A percentile compares a stretch with the other conserved stretches of the same genome.
Conservation (phyloP, 192 early-diverging fungal species). For the Coemansia biformis region DNA sequence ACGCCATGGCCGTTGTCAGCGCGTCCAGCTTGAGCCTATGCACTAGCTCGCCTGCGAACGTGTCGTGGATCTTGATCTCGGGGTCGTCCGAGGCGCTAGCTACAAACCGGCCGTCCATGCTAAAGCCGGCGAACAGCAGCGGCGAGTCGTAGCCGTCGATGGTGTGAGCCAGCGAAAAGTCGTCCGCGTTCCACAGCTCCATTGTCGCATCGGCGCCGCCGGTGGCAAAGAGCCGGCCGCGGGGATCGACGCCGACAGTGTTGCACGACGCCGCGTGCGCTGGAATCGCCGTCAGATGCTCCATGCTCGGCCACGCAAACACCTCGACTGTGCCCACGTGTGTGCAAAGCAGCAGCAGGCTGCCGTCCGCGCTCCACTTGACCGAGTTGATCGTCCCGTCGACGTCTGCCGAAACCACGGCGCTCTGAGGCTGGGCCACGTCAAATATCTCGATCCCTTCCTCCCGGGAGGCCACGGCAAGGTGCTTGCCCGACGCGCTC, state of each 20-base stretch:
- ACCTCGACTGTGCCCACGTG: slow-evolving; percentile 34
- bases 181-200: slow-evolving; percentile 26
- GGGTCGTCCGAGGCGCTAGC: slow-evolving; percentile 40
- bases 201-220: slow-evolving; percentile 35
- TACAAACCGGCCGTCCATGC: slow-evolving; percentile 30
- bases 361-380: slow-evolving; percentile 21
- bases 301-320: slow-evolving; percentile 35
- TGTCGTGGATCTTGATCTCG: slow-evolving; percentile 21
- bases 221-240: slow-evolving; percentile 23
- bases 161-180: slow-evolving; percentile 20
- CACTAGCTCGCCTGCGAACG: slow-evolving; percentile 23
- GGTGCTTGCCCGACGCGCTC: slow-evolving; percentile 30
- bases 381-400: slow-evolving; percentile 17
- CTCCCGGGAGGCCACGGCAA: slow-evolving; percentile 23
- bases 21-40: slow-evolving; percentile 17
- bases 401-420: slow-evolving; percentile 17
- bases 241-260: slow-evolving; percentile 22
- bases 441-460: slow-evolving; percentile 40
- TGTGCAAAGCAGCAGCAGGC: slow-evolving; percentile 29
- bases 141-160: slow-evolving; percentile 35
- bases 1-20: slow-evolving; percentile 29
- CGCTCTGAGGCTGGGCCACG: slow-evolving; percentile 6
- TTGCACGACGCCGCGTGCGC: slow-evolving; percentile 39
- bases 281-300: slow-evolving; percentile 21
- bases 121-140: slow-evolving; percentile 29